A percentile compares a stretch with the other conserved stretches of the same genome.
Evolutionary conservation across 805 yeast genomes (phyloP).

Genomic region (Ogataea dorogensis): DNA sequence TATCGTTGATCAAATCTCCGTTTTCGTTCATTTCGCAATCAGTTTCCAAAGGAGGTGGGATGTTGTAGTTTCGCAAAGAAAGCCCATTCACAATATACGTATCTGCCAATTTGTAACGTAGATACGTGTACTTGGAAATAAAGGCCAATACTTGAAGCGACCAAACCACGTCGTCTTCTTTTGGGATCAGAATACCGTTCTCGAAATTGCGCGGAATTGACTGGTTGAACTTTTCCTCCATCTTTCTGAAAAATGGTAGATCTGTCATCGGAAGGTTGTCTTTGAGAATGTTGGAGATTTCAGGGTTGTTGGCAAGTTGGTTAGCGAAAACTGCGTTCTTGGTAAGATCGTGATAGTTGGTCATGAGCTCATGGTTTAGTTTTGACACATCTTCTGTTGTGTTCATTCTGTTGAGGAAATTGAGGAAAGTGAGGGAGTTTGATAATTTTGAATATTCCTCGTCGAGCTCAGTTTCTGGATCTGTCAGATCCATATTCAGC

Average conservation of each 20-base stretch:
- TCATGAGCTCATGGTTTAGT: constrained; percentile 23
- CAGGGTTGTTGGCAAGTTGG: constrained; percentile 28
- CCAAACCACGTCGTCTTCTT: constrained; percentile 94
- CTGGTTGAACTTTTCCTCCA: constrained; percentile 26
- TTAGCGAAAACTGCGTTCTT: constrained; percentile 25
- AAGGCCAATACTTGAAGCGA: constrained; percentile 88
- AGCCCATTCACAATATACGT: constrained; percentile 74
- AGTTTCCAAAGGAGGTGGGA: constrained; percentile 34
- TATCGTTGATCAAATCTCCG: constrained; percentile 28
- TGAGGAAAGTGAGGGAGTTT: constrained; percentile 28
- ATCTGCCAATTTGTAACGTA: constrained; percentile 70
- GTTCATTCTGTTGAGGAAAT: constrained; percentile 29
- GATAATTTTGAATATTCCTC: constrained; percentile 29
- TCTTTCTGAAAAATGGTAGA: constrained; percentile 20
- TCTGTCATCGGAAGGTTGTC: constrained; percentile 21
- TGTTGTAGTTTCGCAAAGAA: constrained; percentile 44
- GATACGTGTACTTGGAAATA: constrained; percentile 82
- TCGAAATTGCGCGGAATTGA: constrained; percentile 51
- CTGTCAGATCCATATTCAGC: constrained; percentile 6
- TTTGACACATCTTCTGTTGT: constrained; percentile 23
- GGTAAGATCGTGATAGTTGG: constrained; percentile 26
- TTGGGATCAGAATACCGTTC: constrained; percentile 78
- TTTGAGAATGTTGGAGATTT: constrained; percentile 30
- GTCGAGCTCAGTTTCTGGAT: constrained; percentile 14
- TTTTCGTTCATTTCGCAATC: constrained; percentile 28